Conservation (phyloP, 73 alveolate species). For the Breviolum minutum region DNA sequence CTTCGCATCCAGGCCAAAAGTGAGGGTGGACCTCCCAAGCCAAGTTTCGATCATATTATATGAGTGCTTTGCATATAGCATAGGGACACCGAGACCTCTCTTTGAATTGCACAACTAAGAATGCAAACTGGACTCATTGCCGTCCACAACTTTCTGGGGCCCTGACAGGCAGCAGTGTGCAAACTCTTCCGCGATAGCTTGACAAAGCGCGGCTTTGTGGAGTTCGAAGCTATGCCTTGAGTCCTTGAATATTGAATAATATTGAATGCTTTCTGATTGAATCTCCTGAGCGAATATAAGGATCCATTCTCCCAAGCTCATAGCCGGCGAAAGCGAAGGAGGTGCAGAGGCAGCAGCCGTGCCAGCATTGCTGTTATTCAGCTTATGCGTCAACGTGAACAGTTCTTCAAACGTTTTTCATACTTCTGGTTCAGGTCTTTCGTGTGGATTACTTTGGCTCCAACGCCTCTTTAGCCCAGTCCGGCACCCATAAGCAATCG, state of each 20-base stretch:
- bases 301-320: constrained; percentile 99
- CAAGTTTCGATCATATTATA: not conserved
- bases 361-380: too few species aligned
- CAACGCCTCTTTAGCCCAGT: constrained; percentile 99
- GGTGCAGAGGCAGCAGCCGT: constrained; percentile 97
- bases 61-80: not conserved
- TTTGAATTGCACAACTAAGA: too few species aligned
- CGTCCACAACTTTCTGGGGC: not conserved
- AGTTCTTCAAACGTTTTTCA: constrained; percentile 97
- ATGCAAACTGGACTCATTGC: not conserved
- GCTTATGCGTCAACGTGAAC: constrained; percentile 97
- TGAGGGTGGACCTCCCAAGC: not conserved
- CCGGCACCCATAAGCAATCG: constrained; percentile 30
- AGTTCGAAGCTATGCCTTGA: constrained; percentile 37
- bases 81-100: too few species aligned
- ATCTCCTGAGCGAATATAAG: constrained; percentile 50
- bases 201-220: constrained; percentile 98
- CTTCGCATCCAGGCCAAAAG: constrained; percentile 96
- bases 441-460: constrained; percentile 98
- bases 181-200: constrained; percentile 98
- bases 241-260: too few species aligned
- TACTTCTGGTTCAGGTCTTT: constrained; percentile 98
- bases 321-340: constrained; percentile 99
- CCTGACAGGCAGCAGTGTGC: constrained; percentile 98
- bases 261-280: not conserved